These are phyloP conservation scores for Trichoderma lentiforme DNA, from an alignment of 2,329 filamentous ascomycete genomes.

Conservation along the genomic window DNA sequence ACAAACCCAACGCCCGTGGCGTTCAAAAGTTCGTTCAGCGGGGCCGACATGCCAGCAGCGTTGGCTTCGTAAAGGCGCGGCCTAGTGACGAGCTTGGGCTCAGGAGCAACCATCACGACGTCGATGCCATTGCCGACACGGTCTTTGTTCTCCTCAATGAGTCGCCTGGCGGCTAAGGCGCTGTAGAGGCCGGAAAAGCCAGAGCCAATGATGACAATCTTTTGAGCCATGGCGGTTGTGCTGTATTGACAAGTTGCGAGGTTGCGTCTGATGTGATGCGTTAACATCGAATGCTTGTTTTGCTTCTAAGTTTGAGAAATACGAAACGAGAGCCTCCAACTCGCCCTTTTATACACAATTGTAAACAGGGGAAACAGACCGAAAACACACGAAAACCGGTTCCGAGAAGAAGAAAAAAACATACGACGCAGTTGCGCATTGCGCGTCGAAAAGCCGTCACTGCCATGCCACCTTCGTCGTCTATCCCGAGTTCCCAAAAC, in stretches of 20 bases:
- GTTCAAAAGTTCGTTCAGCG: slow-evolving; percentile 27
- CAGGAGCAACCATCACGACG: slow-evolving; percentile 33
- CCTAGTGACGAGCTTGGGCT: slow-evolving; percentile 31
- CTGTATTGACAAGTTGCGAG: neutral
- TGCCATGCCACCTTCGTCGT: neutral
- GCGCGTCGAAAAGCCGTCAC: neutral
- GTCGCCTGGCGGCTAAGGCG: slow-evolving; percentile 34
- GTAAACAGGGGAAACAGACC: neutral
- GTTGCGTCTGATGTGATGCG: neutral
- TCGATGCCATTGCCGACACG: slow-evolving; percentile 22
- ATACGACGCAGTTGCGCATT: neutral
- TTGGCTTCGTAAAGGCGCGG: slow-evolving; percentile 36
- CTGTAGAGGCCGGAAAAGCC: slow-evolving; percentile 38
- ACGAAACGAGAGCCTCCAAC: neutral
- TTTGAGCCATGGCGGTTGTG: neutral
- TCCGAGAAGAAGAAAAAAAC: neutral
- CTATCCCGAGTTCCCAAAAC: neutral
- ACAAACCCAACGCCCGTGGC: slow-evolving; percentile 28
- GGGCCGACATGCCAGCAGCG: slow-evolving; percentile 25
- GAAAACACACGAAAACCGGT: neutral
- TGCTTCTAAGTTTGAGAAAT: neutral
- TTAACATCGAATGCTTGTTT: neutral
- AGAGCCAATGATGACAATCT: slow-evolving; percentile 27
- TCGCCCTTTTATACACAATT: neutral
- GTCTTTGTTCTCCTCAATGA: slow-evolving; percentile 25